Evolutionary conservation across 73 alveolate genomes (phyloP).

Genomic region (Uronychia setigera): DNA sequence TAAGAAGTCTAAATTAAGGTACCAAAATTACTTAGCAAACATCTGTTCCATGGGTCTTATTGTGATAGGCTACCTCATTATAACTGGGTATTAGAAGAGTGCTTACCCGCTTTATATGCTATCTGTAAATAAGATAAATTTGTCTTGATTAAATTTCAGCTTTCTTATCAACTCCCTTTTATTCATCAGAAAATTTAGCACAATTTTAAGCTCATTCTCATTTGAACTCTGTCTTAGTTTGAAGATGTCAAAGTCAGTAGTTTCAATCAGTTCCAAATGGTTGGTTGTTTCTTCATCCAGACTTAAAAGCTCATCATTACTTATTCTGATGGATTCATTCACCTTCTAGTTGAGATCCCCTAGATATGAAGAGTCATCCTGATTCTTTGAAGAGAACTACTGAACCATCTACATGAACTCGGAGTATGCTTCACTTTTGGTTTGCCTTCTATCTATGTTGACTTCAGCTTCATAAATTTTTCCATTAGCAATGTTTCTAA

Average conservation of each 20-base stretch:
- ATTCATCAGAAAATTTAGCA: slow-evolving; percentile 6
- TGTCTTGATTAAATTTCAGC: background rate
- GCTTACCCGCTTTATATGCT: slow-evolving; percentile 45
- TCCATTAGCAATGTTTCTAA: slow-evolving; percentile 30
- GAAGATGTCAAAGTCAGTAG: slow-evolving; percentile 47
- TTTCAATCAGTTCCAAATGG: slow-evolving; percentile 15
- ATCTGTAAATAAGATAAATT: slow-evolving; percentile 26
- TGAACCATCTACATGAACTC: slow-evolving; percentile 13
- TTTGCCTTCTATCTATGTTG: background rate
- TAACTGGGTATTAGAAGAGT: no score
- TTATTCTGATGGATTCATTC: background rate
- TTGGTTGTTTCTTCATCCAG: background rate
- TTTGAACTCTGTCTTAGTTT: background rate
- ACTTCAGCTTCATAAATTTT: slow-evolving; percentile 41
- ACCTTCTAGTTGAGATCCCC: background rate
- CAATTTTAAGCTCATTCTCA: slow-evolving; percentile 17
- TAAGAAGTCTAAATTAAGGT: slow-evolving; percentile 67
- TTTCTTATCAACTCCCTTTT: slow-evolving; percentile 2
- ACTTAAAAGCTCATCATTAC: background rate
- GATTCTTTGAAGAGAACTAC: background rate
- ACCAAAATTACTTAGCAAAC: slow-evolving; percentile 78
- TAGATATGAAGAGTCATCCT: background rate
- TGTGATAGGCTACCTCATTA: slow-evolving; percentile 73
- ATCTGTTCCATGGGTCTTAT: slow-evolving; percentile 85
- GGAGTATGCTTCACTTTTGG: background rate